These are phyloP conservation scores for Stenogyne calaminthoides DNA, from an alignment of 305 asterid genomes.

Conservation along the genomic window DNA sequence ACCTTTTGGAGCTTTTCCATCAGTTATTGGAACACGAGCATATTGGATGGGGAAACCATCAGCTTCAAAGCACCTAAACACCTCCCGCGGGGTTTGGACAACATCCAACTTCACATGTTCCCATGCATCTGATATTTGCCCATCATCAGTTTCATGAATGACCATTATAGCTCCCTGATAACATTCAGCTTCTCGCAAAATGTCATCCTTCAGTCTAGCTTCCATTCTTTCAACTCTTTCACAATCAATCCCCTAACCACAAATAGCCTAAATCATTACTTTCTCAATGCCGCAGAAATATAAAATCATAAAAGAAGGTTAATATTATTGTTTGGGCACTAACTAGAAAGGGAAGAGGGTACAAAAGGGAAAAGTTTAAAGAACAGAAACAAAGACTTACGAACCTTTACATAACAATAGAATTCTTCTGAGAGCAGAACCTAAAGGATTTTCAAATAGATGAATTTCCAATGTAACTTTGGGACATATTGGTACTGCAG, in stretches of 20 bases:
- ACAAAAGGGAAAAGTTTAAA: no score
- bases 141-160: constrained; percentile 92
- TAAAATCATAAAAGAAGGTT: neutral
- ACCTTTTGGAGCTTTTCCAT: constrained; percentile 98
- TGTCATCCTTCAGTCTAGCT: constrained; percentile 94
- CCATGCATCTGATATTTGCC: constrained; percentile 94
- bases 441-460: constrained; percentile 9
- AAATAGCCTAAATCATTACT: constrained; percentile 41
- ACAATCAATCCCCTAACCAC: constrained; percentile 85
- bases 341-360: constrained; percentile 12
- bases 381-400: neutral
- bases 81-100: constrained; percentile 96
- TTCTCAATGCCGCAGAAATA: constrained; percentile 30
- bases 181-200: constrained; percentile 90
- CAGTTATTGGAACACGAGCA: constrained; percentile 99
- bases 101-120: constrained; percentile 73
- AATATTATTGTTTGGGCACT: constrained; percentile 18
- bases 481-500: neutral
- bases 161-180: constrained; percentile 95
- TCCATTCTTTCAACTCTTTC: constrained; percentile 98
- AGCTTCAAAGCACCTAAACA: constrained; percentile 77
- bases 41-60: constrained; percentile 90
- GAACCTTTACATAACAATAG: constrained; percentile 7
- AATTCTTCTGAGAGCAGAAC: constrained; percentile 17
- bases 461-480: constrained; percentile 13